Conservation (phyloP, 1,284 basidiomycete species). For the Leccinum griseonigrum region DNA sequence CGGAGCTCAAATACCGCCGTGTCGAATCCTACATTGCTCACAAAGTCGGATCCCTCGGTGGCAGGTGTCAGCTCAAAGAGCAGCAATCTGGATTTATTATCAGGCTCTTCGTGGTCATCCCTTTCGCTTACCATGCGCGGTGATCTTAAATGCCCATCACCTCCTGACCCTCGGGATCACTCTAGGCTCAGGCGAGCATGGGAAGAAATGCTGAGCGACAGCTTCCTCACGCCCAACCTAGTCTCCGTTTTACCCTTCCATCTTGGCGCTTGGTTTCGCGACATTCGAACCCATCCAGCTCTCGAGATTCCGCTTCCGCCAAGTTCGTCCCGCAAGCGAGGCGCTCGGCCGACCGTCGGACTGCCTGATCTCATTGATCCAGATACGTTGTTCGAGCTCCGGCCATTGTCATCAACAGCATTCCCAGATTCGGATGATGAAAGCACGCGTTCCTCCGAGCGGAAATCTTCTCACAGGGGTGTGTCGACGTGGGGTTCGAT, state of each 20-base stretch:
- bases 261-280: constrained; percentile 55
- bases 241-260: constrained; percentile 68
- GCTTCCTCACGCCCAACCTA: constrained; percentile 55
- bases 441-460: constrained; percentile 6
- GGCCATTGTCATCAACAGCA: constrained; percentile 22
- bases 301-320: constrained; percentile 57
- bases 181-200: constrained; percentile 58
- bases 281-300: constrained; percentile 50
- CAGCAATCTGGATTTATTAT: constrained; percentile 11
- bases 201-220: constrained; percentile 61
- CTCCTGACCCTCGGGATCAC: constrained; percentile 58
- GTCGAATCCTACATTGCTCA: constrained; percentile 18
- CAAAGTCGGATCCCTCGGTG: constrained; percentile 29
- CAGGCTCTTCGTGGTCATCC: constrained; percentile 19
- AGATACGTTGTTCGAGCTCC: constrained; percentile 31
- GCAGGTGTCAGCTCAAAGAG: constrained; percentile 14
- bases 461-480: constrained; percentile 26
- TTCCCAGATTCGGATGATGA: constrained; percentile 19
- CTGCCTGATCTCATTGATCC: constrained; percentile 27
- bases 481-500: constrained; percentile 51
- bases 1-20: constrained; percentile 30
- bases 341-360: constrained; percentile 7
- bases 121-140: constrained; percentile 20
- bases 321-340: constrained; percentile 35
- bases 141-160: constrained; percentile 14